Evolutionary conservation across 2,329 filamentous ascomycete species (phyloP), one percentile per base, ranked within the genome.

Genomic region (Cytospora schulzeri): DNA sequence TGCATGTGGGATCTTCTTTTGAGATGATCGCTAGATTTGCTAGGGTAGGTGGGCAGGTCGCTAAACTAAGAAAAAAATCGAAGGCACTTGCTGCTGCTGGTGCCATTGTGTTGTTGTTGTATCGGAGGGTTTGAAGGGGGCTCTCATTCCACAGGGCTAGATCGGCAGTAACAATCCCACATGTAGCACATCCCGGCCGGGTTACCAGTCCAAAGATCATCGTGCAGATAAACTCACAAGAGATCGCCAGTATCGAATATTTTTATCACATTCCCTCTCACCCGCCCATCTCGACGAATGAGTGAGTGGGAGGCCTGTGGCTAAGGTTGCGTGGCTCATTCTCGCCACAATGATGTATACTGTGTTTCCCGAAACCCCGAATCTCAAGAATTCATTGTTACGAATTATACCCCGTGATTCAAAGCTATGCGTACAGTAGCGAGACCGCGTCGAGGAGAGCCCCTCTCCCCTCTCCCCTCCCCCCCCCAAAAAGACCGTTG

Each of bases 301-400:
- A 57, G 31, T 17, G n/a, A 31, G 56, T 57, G 53, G 64, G 64
- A 66, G 64, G 64, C 64, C 64, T 66, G 64, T 66, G 64, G 64
- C 64, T n/a, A n/a, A n/a, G n/a, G n/a, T 63, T 56, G 60, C 61
- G 64, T 66, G 64, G 64, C 64, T 66, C 50, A 41, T 59, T n/a
- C 26, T 63, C 28, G 64, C 61, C 60, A 66, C 64, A 60, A 31
- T 56, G 59, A 45, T 56, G 55, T 35, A 53, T 41, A 55, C 22
- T n/a, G 1, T 29, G 38, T 29, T 12, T 4, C 45, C 45, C n/a
- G 45, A 48, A 24, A 14, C 15, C 41, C 41, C n/a, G n/a, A n/a
- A 4, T 48, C 22, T 19, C 15, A 17, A 15, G n/a, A n/a, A n/a
- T n/a, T 38, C 35, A 38, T 38, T 17, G 35, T 38, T 38, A 33